Percentiles rank a stretch among this genome's conserved stretches.
phyloP scores from a whole-genome alignment of 305 asterid species.

The Solanum aculeatissimum region DNA sequence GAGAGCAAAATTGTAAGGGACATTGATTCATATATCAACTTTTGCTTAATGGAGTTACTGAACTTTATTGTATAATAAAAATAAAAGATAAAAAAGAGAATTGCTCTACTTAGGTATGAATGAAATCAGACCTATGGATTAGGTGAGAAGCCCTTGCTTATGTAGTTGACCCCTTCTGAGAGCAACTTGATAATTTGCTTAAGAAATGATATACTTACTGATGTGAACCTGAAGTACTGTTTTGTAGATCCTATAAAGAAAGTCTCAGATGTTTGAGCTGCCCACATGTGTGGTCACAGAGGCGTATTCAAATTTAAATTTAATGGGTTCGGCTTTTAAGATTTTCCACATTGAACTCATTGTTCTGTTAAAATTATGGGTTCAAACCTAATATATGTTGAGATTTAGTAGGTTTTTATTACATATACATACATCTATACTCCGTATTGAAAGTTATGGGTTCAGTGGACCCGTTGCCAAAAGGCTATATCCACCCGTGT shows the following conservation, averaged over 20 bases:
- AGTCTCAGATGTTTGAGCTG: not conserved
- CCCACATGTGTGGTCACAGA: not conserved
- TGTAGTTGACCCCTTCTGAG: not conserved
- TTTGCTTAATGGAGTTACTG: not conserved
- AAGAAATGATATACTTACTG: not conserved
- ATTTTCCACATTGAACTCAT: not conserved
- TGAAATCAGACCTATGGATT: not conserved
- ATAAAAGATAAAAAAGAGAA: not conserved
- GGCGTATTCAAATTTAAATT: not conserved
- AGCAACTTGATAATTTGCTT: not conserved
- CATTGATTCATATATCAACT: not conserved
- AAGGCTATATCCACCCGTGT: not conserved
- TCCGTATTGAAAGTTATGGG: not conserved
- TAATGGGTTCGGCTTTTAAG: not conserved
- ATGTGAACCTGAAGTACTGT: not conserved
- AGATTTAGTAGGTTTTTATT: not conserved
- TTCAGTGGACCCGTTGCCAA: not conserved
- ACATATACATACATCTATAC: not conserved
- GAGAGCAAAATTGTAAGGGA: conserved; percentile 83
- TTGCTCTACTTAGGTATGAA: not conserved
- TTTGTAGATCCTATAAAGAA: not conserved
- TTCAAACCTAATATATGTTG: not conserved
- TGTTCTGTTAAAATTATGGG: not conserved
- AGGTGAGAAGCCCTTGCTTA: not conserved
- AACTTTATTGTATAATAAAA: not conserved